Evolutionary conservation across 2,329 filamentous ascomycete species (phyloP), one percentile per base, ranked within the genome.

Genomic region (Niveomyces coronatus): DNA sequence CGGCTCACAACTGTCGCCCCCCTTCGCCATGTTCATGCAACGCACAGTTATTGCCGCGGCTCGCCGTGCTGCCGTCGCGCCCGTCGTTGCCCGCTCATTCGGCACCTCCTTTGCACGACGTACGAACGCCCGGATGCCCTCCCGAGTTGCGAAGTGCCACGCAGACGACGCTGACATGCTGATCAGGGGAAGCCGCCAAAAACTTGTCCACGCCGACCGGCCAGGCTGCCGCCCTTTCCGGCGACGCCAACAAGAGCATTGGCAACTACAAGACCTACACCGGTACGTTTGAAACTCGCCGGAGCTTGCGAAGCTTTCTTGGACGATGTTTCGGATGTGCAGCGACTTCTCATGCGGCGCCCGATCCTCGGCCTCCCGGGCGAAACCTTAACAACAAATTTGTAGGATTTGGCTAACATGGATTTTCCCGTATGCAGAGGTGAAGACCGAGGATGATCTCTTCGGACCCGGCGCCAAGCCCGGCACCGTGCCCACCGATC

Each of bases 401-500:
- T n/a, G n/a, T n/a, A n/a, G n/a, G n/a, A n/a, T n/a, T n/a, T n/a
- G n/a, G n/a, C n/a, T n/a, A n/a, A n/a, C n/a, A n/a, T n/a, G n/a
- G n/a, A 44, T 45, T 28, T 42, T 26, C 40, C 16, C 31, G 30
- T 35, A 13, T 44, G 49, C 62, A 98, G 91, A 96, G 54, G 76
- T 98, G 68, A 82, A 82, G 69, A 66, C 60, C 48, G 75, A 82
- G 50, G 73, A 77, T n/a, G 91, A 98, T 64, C 84, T 98, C 43
- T 51, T 93, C 49, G 76, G 82, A 47, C 84, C 86, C 23, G 91
- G 91, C 70, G 87, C 83, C 53, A 64, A 75, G 53, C 68, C 79
- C 48, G 89, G 91, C 59, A 84, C 82, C 61, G 71, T 98, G 50
- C 86, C 91, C 50, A 93, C 85, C 67, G 91, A 98, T 66, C 65